Base-by-base conservation (phyloP, 2,329 filamentous ascomycete species). In the Alternaria ventricosa region DNA sequence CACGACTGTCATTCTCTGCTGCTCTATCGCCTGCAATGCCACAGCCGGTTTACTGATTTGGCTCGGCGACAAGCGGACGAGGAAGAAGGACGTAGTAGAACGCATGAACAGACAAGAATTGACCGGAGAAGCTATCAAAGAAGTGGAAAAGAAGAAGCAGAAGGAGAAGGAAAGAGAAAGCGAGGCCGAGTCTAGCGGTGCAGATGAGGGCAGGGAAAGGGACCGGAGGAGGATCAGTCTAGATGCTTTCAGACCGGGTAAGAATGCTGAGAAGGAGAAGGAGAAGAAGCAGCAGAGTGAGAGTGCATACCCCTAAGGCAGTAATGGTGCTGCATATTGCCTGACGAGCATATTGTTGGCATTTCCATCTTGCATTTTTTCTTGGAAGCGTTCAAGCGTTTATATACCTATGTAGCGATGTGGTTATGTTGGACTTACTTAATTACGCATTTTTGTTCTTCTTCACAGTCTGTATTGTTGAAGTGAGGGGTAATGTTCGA, bases 11-110 rank as follows among this genome's bases (percentile, higher is more conserved):
- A 94, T 96, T 60, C 91, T 96, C 2, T 91, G 89, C 73, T 91
- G 88, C 73, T 93, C 90, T 23, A 92, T 96, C 70, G 87, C 89
- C 0, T 91, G 89, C 75, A 96, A 96, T 76, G 90, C 93, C 67
- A 87, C 87, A 0, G 93, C 90, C 0, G 93, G 93, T 4, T 80
- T 96, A 1, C 76, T 95, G 25, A 96, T 96, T 75, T 89, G 85
- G 68, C 84, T 93, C 15, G 93, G 93, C 1, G 92, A 95, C 74
- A 87, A 89, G 20, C 87, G 86, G 66, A 94, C 92, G 2, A 84
- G 93, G 55, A 96, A 96, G 85, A 95, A 94, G 86, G 92, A 96
- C 45, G 92, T 96, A 0, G 84, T 94, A 22, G 90, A 94, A 74
- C 86, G 90, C 47, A 87, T 96, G 80, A 88, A 92, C 72, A 84